Base-by-base conservation (phyloP, 2,329 filamentous ascomycete species). In the Elsinoe perseae region DNA sequence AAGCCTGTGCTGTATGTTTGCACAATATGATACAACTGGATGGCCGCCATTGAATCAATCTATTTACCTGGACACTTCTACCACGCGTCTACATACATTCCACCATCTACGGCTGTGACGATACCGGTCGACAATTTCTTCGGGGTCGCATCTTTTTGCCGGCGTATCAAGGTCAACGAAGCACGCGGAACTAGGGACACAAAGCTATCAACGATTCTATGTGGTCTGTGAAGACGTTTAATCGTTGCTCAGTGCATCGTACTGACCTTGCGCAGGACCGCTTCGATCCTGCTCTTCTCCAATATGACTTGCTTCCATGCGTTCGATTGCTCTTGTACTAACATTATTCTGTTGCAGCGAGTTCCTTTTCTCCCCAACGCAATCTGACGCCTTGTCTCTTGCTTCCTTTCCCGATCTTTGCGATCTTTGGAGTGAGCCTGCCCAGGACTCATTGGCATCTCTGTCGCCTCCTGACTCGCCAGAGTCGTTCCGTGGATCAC, bases 341-440 rank as follows among this genome's bases (percentile, higher is more conserved):
- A 57, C 32, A 40, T 27, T 16, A 40, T 23, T 44, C 46, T 20
- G 18, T 55, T 12, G 44, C 44, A 61, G 59, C 57, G 46, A 59
- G 40, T 58, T 56, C 56, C 55, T 50, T 25, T 58, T 56, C 38
- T 55, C 58, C 14, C 52, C 55, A 7, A 23, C 43, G n/a, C 34
- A 36, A 46, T 57, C 50, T n/a, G 53, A 57, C 50, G 32, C 56
- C n/a, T 50, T 46, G 21, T 56, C 57, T 23, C 56, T 61, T 23
- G 50, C 56, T 21, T 59, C 57, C 5, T 56, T 56, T 9, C 55
- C 50, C 9, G 57, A 61, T 38, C 42, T 50, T n/a, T 30, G 56
- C 54, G 57, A 43, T 57, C 56, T 57, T 25, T 61, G 59, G 59
- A 58, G 57, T 28, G 54, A 57, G 18, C 30, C 56, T 27, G 58